phyloP scores from a whole-genome alignment of 176 grass and related monocot genomes.

The Hordeum marinum region DNA sequence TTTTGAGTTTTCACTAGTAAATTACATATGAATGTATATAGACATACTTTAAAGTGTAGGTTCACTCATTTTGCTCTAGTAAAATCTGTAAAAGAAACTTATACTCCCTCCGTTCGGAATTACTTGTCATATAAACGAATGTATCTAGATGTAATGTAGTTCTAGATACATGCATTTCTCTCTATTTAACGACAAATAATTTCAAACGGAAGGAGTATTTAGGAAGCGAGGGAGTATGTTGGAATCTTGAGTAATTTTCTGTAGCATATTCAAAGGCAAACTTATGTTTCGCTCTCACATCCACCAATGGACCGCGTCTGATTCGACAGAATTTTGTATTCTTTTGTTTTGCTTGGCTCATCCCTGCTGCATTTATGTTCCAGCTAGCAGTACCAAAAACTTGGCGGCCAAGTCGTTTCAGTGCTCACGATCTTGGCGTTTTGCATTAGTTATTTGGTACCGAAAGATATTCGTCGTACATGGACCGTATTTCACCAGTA shows the following conservation, averaged over 20 bases:
- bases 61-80: too few species aligned
- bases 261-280: background rate
- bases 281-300: background rate
- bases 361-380: background rate
- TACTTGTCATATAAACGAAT: too few species aligned
- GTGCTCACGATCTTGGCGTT: background rate
- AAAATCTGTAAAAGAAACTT: too few species aligned
- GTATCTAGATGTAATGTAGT: too few species aligned
- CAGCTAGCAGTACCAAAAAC: background rate
- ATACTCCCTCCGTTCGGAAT: too few species aligned
- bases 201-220: too few species aligned
- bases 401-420: constrained; percentile 31
- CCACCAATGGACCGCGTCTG: background rate
- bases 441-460: background rate
- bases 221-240: too few species aligned
- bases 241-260: background rate
- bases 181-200: too few species aligned
- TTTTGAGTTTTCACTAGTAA: too few species aligned
- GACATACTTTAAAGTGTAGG: too few species aligned
- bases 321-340: background rate
- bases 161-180: too few species aligned
- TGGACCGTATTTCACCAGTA: background rate
- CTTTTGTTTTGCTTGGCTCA: background rate
- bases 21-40: too few species aligned
- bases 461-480: constrained; percentile 11